These are phyloP conservation scores for Solanum peruvianum DNA, from an alignment of 257 asterid genomes.

Conservation along the genomic window DNA sequence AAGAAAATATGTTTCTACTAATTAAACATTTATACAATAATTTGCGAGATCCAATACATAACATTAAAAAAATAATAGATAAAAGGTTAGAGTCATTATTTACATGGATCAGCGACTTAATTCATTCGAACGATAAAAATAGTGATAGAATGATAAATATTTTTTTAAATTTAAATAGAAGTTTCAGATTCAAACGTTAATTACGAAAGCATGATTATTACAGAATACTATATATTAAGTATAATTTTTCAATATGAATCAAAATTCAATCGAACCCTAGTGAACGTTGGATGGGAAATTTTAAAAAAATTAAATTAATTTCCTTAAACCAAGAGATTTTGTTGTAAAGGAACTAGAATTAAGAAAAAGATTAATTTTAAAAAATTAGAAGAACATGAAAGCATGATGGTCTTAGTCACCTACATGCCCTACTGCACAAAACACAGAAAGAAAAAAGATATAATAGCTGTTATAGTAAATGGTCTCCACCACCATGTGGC, in stretches of 20 bases:
- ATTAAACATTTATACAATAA: neutral
- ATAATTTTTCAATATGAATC: neutral
- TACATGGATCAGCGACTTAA: neutral
- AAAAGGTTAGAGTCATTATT: neutral
- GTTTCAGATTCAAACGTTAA: rapidly evolving
- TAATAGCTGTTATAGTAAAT: constrained; percentile 4
- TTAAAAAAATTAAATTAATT: neutral
- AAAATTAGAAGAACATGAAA: constrained; percentile 1
- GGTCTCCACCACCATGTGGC: constrained; percentile 13
- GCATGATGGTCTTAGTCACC: constrained; percentile 14
- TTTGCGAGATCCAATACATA: neutral
- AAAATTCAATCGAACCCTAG: neutral
- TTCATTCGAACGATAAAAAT: neutral
- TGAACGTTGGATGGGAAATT: neutral
- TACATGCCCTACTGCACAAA: constrained; percentile 9
- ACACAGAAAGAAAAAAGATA: neutral
- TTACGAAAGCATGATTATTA: neutral
- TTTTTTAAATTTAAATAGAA: neutral
- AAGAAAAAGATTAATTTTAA: neutral
- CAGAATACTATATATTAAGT: rapidly evolving
- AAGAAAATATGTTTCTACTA: neutral
- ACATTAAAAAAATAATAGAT: neutral
- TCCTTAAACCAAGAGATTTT: neutral
- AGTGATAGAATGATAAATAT: rapidly evolving
- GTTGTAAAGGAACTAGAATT: neutral